Conservation (phyloP, 2,329 filamentous ascomycete species). For the Sclerotinia glacialis region DNA sequence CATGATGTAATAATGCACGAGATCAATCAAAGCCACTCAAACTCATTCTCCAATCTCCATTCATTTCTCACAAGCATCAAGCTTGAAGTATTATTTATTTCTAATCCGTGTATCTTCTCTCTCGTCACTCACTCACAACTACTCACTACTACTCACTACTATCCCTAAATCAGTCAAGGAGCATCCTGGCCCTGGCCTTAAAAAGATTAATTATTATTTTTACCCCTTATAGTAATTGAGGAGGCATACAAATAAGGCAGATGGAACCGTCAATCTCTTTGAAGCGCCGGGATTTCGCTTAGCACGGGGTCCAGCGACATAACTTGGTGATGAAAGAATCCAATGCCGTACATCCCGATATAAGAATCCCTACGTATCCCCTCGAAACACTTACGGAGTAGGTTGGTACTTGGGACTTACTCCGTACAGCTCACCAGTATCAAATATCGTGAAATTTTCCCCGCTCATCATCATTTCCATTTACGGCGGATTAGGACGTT, state of each 20-base stretch:
- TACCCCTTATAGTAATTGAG: neutral
- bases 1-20: slow-evolving; percentile 17
- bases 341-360: slow-evolving; percentile 3
- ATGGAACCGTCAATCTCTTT: slow-evolving; percentile 6
- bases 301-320: neutral
- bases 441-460: slow-evolving; percentile 10
- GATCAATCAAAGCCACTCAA: slow-evolving; percentile 1
- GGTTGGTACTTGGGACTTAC: no score
- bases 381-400: neutral
- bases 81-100: slow-evolving; percentile 3
- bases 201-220: neutral
- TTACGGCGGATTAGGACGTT: neutral
- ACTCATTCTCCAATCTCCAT: neutral
- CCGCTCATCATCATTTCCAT: slow-evolving; percentile 9
- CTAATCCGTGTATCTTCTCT: neutral
- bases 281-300: slow-evolving; percentile 7
- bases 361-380: neutral
- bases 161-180: neutral
- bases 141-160: no score
- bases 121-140: no score
- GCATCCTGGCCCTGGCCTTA: neutral
- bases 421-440: neutral
- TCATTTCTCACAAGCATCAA: slow-evolving; percentile 2
- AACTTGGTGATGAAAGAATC: neutral
- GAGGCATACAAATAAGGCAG: neutral